A percentile compares a stretch with the other conserved stretches of the same genome.
Evolutionary conservation across 371 early-diverging fungal species (phyloP).

Genomic region (Mucor velutinosus): DNA sequence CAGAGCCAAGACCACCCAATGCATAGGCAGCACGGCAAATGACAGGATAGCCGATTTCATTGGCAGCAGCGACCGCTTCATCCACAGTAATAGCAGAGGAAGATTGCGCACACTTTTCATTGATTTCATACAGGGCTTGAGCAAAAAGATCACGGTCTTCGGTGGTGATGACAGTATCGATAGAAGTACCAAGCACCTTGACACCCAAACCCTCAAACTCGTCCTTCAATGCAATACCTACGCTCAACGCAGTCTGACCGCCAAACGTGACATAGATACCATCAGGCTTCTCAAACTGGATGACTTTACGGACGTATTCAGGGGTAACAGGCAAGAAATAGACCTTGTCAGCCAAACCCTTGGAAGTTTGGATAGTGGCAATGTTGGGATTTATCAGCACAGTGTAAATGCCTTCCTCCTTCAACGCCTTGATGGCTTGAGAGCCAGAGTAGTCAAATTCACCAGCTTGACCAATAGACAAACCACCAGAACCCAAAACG

Average conservation of each 20-base stretch:
- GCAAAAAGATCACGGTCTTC: conserved; percentile 96
- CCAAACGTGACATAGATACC: conserved; percentile 95
- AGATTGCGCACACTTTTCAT: conserved; percentile 84
- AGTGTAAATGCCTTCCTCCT: conserved; percentile 92
- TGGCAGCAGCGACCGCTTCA: conserved; percentile 83
- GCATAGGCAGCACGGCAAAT: conserved; percentile 93
- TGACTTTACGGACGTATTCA: conserved; percentile 89
- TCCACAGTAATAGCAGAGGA: conserved; percentile 76
- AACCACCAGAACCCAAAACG: conserved; percentile 93
- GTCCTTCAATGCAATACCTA: conserved; percentile 86
- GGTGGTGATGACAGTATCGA: conserved; percentile 87
- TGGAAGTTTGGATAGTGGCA: conserved; percentile 95
- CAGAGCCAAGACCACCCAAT: conserved; percentile 93
- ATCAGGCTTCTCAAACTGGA: conserved; percentile 89
- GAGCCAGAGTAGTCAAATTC: conserved; percentile 98
- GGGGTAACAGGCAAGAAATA: conserved; percentile 95
- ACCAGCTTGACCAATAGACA: conserved; percentile 97
- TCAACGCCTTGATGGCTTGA: conserved; percentile 95
- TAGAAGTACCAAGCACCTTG: conserved; percentile 90
- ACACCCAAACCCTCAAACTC: conserved; percentile 84
- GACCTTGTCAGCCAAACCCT: conserved; percentile 92
- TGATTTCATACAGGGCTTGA: conserved; percentile 82
- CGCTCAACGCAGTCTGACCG: conserved; percentile 95
- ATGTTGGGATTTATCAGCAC: conserved; percentile 95
- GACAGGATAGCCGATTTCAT: conserved; percentile 88